Evolutionary conservation across 306 rosid species (phyloP), one percentile per base, ranked within the genome.

Genomic region (Cicer cuneatum): DNA sequence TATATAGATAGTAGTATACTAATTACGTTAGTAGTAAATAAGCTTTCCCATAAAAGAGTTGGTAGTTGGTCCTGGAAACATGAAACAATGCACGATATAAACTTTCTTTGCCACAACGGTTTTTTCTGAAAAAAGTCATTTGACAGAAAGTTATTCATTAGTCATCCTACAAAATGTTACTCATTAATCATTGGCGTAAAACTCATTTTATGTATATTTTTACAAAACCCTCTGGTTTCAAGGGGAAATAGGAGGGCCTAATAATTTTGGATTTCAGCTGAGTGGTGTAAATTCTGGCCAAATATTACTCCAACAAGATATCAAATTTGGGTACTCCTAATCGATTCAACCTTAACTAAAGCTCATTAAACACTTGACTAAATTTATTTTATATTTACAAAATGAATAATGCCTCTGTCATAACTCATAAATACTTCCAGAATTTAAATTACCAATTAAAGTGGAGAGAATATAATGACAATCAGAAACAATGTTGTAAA

Each of bases 1-100:
- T 57, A 61, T 35, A 72, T 67, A 39, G 69, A 61, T 73, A 52
- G 40, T 69, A 42, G 83, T 65, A 86, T 74, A 53, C 62, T 62
- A 69, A 77, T 83, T 80, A 86, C 87, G 52, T 66, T 29, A 80
- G 64, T 29, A 67, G 84, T 75, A 78, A 45, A 86, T 18, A 80
- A 35, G 83, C 80, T 80, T 80, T 77, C 85, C 81, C 81, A 70
- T 81, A 80, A 63, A 53, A 77, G 54, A 71, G 72, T 73, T 75
- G 81, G 77, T 24, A 65, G 71, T 69, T 77, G 76, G 78, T 77
- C 85, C 89, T 77, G 85, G 76, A 77, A 78, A 59, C 59, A 66
- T 15, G 69, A 63, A 63, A 63, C 14, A 40, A 39, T 41, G 21
- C 39, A 42, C 43, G 54, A 39, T 40, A 63, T 59, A 54, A 43